Base-by-base conservation (phyloP, 2,329 filamentous ascomycete species). In the Cryoendolithus antarcticus region DNA sequence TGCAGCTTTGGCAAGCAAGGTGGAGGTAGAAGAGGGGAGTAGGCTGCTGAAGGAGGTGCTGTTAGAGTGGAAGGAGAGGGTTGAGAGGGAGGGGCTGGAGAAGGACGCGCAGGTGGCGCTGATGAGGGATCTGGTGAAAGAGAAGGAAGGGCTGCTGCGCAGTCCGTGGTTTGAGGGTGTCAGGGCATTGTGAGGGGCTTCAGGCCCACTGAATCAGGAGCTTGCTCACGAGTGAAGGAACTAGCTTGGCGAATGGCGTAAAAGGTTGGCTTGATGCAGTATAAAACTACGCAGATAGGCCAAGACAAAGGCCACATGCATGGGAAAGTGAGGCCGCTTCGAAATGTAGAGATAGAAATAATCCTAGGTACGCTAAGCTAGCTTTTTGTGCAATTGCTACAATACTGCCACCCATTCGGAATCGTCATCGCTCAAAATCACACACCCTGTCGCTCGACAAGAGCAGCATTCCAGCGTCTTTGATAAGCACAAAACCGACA, bases 21-120 rank as follows among this genome's bases (percentile, higher is more conserved):
- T 86, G 47, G 86, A 98, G 49, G 82, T 96, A 1, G 86, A 94
- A 52, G 77, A 89, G 58, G 91, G 91, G 6, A 94, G 82, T 57
- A 74, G 73, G 15, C 65, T 93, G 62, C 69, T 98, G 35, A 96
- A 96, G 64, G 74, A 80, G 34, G 71, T 95, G 55, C 64, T 98
- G 42, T 64, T 82, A 31, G 74, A 77, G 58, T 98, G 91, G 91
- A 95, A 93, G 68, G 71, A 75, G 38, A 68, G 75, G 48, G 69
- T 77, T 6, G 56, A 59, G 41, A 43, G 40, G 5, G 80, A 89
- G 57, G 74, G 77, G 8, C 65, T 74, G 42, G 42, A 46, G 13
- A 77, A 77, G 50, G 79, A 83, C 48, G 79, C 93, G 58, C 88
- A 91, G 68, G 75, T 89, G 6, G 69, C 72, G 46, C 73, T 77